phyloP scores from a whole-genome alignment of 2,329 filamentous ascomycete species.

The Aureobasidium sp. region DNA sequence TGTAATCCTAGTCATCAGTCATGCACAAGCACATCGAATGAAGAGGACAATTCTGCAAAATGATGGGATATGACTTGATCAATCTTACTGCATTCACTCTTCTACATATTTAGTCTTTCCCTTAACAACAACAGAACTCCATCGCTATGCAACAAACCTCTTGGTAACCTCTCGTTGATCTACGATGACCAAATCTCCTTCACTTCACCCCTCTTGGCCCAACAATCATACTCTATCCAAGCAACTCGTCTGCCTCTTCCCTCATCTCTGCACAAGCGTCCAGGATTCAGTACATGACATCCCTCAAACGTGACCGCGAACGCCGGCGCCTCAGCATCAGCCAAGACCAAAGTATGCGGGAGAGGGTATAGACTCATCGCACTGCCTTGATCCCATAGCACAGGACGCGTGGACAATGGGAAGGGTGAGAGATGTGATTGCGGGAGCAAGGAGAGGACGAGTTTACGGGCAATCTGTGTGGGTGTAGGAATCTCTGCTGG shows the following conservation, averaged over 20 bases:
- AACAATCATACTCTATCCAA: slow-evolving; percentile 83
- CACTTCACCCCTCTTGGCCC: slow-evolving; percentile 50
- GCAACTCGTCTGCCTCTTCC: slow-evolving; percentile 55
- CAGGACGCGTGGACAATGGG: slow-evolving; percentile 65
- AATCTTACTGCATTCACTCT: too few species aligned
- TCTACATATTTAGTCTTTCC: not conserved
- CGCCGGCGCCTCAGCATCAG: slow-evolving; percentile 70
- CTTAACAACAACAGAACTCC: not conserved
- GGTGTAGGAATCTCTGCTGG: slow-evolving; percentile 20
- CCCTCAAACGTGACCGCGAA: slow-evolving; percentile 91
- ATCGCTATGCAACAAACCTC: not conserved
- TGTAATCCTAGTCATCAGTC: too few species aligned
- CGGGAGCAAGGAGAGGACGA: slow-evolving; percentile 86
- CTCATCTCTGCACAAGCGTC: slow-evolving; percentile 56
- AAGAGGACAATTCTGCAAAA: too few species aligned
- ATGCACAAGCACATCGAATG: too few species aligned
- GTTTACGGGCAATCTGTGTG: slow-evolving; percentile 24
- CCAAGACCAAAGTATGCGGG: slow-evolving; percentile 73
- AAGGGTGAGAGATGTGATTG: slow-evolving; percentile 88
- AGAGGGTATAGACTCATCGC: slow-evolving; percentile 78
- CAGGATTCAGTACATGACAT: slow-evolving; percentile 92
- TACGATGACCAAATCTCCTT: slow-evolving; percentile 45
- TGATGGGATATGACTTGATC: too few species aligned
- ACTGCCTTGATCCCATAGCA: slow-evolving; percentile 81
- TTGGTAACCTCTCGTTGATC: not conserved